Percentiles rank a stretch among this genome's conserved stretches.
These are phyloP conservation scores for Boletus insuetus DNA, from an alignment of 768 basidiomycete genomes.

Conservation along the genomic window DNA sequence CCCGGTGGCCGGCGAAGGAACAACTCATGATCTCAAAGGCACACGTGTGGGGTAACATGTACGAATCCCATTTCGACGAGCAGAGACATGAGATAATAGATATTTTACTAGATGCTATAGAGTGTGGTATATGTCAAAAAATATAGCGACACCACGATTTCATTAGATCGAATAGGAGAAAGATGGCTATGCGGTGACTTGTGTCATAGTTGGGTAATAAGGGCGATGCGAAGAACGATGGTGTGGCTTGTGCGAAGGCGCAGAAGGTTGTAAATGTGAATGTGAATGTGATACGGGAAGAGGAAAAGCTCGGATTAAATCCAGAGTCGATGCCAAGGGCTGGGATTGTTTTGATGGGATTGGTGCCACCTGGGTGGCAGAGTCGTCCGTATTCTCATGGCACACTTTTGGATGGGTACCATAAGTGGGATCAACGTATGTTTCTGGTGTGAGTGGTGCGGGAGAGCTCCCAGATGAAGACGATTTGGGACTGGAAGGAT, in stretches of 20 bases:
- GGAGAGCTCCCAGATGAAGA: conserved; percentile 36
- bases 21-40: no score
- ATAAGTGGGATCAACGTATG: conserved; percentile 20
- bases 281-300: conserved; percentile 38
- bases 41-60: no score
- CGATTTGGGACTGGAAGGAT: conserved; percentile 40
- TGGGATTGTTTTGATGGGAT: conserved; percentile 25
- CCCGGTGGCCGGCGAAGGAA: neutral
- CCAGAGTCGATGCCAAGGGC: conserved; percentile 33
- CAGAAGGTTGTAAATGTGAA: conserved; percentile 14
- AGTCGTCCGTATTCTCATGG: conserved; percentile 26
- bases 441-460: conserved; percentile 32
- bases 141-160: conserved; percentile 33
- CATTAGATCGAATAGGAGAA: neutral
- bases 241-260: conserved; percentile 25
- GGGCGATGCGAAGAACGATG: conserved; percentile 25
- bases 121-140: conserved; percentile 33
- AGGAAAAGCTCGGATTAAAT: conserved; percentile 48
- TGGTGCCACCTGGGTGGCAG: conserved; percentile 28
- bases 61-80: neutral
- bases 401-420: conserved; percentile 23
- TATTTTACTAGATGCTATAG: conserved; percentile 4
- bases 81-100: conserved; percentile 2
- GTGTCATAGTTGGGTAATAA: conserved; percentile 13
- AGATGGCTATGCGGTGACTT: conserved; percentile 23